A percentile compares a stretch with the other conserved stretches of the same genome.
phyloP scores from a whole-genome alignment of 78 protist species.

The Speleostelium caveatum region DNA sequence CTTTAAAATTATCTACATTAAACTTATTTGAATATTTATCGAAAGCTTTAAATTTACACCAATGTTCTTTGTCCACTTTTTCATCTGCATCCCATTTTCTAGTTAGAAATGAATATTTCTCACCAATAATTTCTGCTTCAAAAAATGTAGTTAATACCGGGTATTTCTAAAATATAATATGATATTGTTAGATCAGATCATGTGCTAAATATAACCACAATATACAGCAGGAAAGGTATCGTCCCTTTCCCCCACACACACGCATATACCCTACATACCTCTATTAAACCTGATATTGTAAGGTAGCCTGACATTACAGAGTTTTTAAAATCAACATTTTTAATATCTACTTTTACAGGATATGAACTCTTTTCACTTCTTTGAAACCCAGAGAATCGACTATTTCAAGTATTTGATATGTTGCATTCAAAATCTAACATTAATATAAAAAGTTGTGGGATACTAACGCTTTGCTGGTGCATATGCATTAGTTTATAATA shows the following conservation, averaged over 20 bases:
- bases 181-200: neutral
- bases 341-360: constrained; percentile 60
- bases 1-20: constrained; percentile 46
- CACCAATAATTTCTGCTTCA: constrained; percentile 86
- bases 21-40: constrained; percentile 14
- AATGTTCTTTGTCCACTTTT: constrained; percentile 76
- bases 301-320: constrained; percentile 58
- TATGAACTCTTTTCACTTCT: constrained; percentile 64
- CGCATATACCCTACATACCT: constrained; percentile 9
- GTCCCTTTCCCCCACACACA: neutral
- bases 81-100: constrained; percentile 86
- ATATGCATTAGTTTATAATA: neutral
- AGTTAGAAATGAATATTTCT: constrained; percentile 76
- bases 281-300: constrained; percentile 62
- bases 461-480: neutral
- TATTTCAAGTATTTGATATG: too few relatives aligned
- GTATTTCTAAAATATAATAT: constrained; percentile 40
- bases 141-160: constrained; percentile 84
- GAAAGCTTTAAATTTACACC: constrained; percentile 70
- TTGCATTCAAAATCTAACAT: neutral
- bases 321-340: constrained; percentile 63
- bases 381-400: constrained; percentile 48
- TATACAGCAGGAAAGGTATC: neutral
- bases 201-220: neutral
- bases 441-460: neutral